Evolutionary conservation across 139 green algal species (phyloP).

Genomic region (Haematococcus sp.): DNA sequence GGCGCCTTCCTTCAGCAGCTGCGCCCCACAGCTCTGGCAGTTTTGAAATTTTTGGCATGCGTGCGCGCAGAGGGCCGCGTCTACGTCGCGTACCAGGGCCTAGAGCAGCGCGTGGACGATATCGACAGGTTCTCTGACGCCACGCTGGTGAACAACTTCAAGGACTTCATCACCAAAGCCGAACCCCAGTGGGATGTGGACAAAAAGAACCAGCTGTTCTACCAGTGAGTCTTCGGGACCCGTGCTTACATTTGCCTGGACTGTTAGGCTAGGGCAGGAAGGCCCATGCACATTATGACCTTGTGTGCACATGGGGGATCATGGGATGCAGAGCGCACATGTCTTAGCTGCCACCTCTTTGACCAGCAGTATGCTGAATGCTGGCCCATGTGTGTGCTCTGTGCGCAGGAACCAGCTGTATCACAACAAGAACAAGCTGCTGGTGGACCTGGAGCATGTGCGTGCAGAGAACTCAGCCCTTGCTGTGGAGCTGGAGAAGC

Average conservation of each 20-base stretch:
- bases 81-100: constrained; percentile 32
- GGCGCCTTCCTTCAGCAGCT: no score
- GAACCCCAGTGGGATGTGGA: constrained; percentile 8
- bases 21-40: no score
- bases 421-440: constrained; percentile 43
- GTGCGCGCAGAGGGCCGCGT: constrained; percentile 35
- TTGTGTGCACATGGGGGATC: background rate
- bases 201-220: constrained; percentile 17
- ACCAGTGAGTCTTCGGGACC: constrained; percentile 4
- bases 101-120: constrained; percentile 19
- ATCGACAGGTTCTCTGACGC: constrained; percentile 10
- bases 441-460: constrained; percentile 69
- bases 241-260: background rate
- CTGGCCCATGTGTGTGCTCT: background rate
- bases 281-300: background rate
- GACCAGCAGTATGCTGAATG: background rate
- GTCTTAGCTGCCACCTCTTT: background rate
- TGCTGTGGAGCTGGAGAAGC: constrained; percentile 50
- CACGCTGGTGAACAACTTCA: constrained; percentile 27
- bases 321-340: background rate
- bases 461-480: constrained; percentile 57
- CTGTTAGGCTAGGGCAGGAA: background rate
- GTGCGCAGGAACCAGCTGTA: constrained; percentile 49
- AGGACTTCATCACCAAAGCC: constrained; percentile 42
- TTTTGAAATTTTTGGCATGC: background rate